Conservation (phyloP, 306 rosid genomes). For the Herpetospermum pedunculosum region DNA sequence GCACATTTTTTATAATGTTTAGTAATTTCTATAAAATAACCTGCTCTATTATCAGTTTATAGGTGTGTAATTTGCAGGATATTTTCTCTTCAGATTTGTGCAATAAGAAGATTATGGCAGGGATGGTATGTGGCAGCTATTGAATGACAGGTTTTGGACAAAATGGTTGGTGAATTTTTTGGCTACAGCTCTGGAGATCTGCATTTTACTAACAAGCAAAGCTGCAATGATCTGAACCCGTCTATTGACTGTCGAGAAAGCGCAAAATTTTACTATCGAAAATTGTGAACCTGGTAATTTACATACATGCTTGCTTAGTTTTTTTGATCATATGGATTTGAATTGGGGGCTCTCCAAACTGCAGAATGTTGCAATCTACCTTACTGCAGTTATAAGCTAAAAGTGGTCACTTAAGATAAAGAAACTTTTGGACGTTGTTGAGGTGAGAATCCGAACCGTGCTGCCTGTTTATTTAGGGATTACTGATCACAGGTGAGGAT, state of each 20-base stretch:
- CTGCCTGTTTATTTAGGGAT: neutral
- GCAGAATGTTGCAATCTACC: neutral
- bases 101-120: slow-evolving; percentile 19
- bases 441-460: neutral
- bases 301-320: neutral
- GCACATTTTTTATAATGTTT: neutral
- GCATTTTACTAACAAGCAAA: neutral
- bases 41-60: slow-evolving; percentile 20
- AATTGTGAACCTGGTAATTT: slow-evolving; percentile 1
- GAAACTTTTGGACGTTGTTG: too few relatives aligned
- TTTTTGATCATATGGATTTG: neutral
- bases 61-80: slow-evolving; percentile 37
- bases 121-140: neutral
- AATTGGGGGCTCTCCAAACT: neutral
- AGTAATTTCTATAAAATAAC: neutral
- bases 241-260: neutral
- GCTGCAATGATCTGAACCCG: neutral
- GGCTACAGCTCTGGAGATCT: neutral
- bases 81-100: slow-evolving; percentile 10
- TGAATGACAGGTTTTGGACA: neutral
- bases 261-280: neutral
- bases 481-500: neutral
- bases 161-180: neutral
- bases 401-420: neutral
- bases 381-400: neutral